These are phyloP conservation scores for Geoglossum cookeanum DNA, from an alignment of 2,329 filamentous ascomycete species.

Conservation along the genomic window DNA sequence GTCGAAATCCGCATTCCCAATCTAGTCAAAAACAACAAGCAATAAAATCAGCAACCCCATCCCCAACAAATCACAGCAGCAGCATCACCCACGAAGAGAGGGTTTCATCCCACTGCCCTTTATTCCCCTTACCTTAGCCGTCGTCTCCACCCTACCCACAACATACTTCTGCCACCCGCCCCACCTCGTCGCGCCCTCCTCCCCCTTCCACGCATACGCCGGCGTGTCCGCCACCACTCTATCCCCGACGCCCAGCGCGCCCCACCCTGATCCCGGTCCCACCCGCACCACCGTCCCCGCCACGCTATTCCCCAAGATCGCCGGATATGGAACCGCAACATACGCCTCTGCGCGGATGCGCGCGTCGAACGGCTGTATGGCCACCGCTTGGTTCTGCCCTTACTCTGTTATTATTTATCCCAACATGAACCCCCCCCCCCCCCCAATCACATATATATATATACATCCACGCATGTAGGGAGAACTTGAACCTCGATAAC, in stretches of 20 bases:
- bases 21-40: background rate
- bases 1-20: background rate
- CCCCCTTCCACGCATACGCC: slow-evolving; percentile 4
- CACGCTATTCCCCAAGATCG: slow-evolving; percentile 13
- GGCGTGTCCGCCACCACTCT: slow-evolving; percentile 15
- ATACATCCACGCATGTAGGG: no score
- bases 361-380: background rate
- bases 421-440: no score
- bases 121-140: background rate
- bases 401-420: no score
- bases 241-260: slow-evolving; percentile 14
- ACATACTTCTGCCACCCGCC: slow-evolving; percentile 17
- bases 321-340: background rate
- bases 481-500: no score
- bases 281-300: slow-evolving; percentile 16
- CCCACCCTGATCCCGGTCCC: slow-evolving; percentile 10
- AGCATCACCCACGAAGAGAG: no score
- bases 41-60: background rate
- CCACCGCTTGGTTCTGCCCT: background rate
- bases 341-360: background rate
- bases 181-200: slow-evolving; percentile 4
- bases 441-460: no score
- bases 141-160: background rate
- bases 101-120: no score
- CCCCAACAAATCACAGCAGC: no score